Base-by-base conservation (phyloP, 192 early-diverging fungal species). In the Umbelopsis ramanniana region DNA sequence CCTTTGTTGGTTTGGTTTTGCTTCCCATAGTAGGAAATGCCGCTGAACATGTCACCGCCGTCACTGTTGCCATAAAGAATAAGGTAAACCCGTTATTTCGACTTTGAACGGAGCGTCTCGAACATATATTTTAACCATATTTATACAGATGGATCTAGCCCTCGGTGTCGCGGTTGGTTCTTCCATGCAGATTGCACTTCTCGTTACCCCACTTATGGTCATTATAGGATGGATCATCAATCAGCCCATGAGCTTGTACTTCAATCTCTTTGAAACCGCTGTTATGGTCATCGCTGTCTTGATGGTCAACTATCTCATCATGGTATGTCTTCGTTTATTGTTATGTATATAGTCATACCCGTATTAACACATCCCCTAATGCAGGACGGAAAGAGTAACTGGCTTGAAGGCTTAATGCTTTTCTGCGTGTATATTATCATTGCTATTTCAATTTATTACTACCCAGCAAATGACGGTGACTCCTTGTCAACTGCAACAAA, bases 1-100 rank as follows among this genome's bases (percentile, higher is more conserved):
- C 91, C 5, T 98, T 98, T 80, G 91, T 98, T 40, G 96, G 96
- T 48, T 87, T 98, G 46, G 92, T 97, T 74, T 72, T 98, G 14
- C 73, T 98, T 43, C 95, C 96, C 4, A 93, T 97, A 46, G 95
- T 97, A 23, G 95, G 95, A 40, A 96, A 96, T 70, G 94, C 93
- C 4, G 93, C 94, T 19, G 91, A 93, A 82, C 94, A 97, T 75
- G 87, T 94, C 33, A 95, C 92, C 0, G 94, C 94, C 23, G 84
- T 95, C 23, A 88, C 87, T 1, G 89, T 88, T 14, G 92, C 95
- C 2, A 87, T 93, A 63, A 89, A 91, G 74, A 89, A 95, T 85
- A 96, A 96, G 70, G 47, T 55, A 37, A 29, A 26, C 53, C 26
- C n/a, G 23, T 40, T 66, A 66, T 40, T 21, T 22, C 6, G 6